phyloP scores from a whole-genome alignment of 768 basidiomycete species.

The Podaxis sp. region DNA sequence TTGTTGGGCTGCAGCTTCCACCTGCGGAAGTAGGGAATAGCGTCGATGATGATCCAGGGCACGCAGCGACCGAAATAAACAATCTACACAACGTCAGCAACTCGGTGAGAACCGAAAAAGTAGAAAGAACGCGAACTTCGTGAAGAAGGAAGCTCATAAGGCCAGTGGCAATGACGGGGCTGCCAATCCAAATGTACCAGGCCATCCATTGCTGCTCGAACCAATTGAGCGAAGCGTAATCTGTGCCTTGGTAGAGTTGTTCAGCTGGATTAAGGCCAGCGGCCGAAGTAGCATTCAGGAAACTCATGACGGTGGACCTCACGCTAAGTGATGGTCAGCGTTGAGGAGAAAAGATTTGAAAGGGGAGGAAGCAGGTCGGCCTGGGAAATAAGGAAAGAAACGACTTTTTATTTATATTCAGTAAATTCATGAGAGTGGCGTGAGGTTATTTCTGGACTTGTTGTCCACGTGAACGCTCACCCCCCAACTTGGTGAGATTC shows the following conservation, averaged over 20 bases:
- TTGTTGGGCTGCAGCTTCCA: constrained; percentile 94
- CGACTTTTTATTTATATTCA: constrained; percentile 4
- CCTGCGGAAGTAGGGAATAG: constrained; percentile 86
- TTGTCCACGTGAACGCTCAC: background rate
- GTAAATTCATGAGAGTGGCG: constrained; percentile 5
- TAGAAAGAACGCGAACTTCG: constrained; percentile 57
- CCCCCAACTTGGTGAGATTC: background rate
- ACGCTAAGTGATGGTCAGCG: background rate
- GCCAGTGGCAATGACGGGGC: constrained; percentile 91
- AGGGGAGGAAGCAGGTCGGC: background rate
- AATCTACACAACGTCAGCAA: constrained; percentile 41
- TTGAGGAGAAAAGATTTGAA: background rate
- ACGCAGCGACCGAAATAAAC: constrained; percentile 96
- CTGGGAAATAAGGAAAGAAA: background rate
- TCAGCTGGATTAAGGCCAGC: constrained; percentile 25
- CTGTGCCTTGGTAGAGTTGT: constrained; percentile 50
- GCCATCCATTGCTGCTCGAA: constrained; percentile 77
- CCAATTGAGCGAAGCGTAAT: constrained; percentile 60
- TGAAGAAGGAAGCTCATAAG: constrained; percentile 90
- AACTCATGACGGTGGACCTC: constrained; percentile 30
- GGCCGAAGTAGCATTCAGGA: constrained; percentile 34
- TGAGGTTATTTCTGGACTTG: constrained; percentile 4
- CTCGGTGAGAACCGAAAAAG: background rate
- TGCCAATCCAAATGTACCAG: constrained; percentile 85
- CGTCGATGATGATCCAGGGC: constrained; percentile 95